Base-by-base conservation (phyloP, 371 early-diverging fungal species). In the Conidiobolus coronatus region DNA sequence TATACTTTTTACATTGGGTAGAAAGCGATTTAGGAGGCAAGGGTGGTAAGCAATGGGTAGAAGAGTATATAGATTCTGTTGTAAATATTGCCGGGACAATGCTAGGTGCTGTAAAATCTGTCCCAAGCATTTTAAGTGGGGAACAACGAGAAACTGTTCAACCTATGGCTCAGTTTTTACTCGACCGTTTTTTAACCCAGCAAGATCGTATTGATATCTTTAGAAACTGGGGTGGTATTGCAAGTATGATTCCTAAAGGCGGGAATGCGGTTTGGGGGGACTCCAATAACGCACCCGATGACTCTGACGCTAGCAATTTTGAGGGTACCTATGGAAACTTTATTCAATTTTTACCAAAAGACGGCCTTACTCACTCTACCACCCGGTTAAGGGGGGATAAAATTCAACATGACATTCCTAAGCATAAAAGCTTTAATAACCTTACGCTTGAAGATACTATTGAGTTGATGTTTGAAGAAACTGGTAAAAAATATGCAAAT, bases 1-100 rank as follows among this genome's bases (percentile, higher is more conserved):
- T 72, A 35, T 86, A 92, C 58, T 93, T 95, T 58, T 66, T 94
- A 49, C 79, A 83, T 42, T 95, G 94, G 94, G 90, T 80, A 1
- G 79, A 81, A 55, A 69, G 72, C 17, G 55, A 63, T n/a, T 14
- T 53, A 2, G 84, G 81, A 23, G 88, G 83, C 9, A 66, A 76
- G 7, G 84, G 77, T 42, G 86, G 86, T 3, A 50, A 63, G 1
- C 52, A 53, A 18, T 93, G 95, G 95, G 74, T 77, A 7, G 73
- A 81, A 34, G 59, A 77, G 33, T 76, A 93, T 50, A 73, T 94
- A 40, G 75, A 86, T 40, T 60, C 79, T 0, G 71, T 84, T 57
- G 77, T 86, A 40, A 81, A 83, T 50, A 82, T 93, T 56, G 90
- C 80, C 1, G 89, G 88, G 1, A 80, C 94, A 2, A 59, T 86